Evolutionary conservation across 768 basidiomycete species (phyloP).

Genomic region (Suillus plorans): DNA sequence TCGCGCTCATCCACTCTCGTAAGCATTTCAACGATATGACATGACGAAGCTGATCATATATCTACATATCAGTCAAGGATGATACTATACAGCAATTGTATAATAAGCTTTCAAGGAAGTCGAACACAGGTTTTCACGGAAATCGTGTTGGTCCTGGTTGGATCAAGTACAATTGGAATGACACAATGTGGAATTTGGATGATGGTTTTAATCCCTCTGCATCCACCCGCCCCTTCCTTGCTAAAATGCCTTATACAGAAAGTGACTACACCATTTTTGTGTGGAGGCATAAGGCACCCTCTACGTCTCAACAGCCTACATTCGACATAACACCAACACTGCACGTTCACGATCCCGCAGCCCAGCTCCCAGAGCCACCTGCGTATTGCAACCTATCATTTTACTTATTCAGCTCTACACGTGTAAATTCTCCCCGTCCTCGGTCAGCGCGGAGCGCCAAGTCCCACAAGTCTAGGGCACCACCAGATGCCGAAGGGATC

Average conservation of each 20-base stretch:
- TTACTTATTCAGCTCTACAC: slow-evolving; percentile 52
- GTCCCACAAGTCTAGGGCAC: slow-evolving; percentile 35
- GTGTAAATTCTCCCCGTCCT: slow-evolving; percentile 29
- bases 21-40: slow-evolving; percentile 29
- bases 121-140: slow-evolving; percentile 54
- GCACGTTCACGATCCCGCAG: slow-evolving; percentile 60
- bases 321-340: slow-evolving; percentile 38
- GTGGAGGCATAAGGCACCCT: slow-evolving; percentile 59
- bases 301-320: slow-evolving; percentile 19
- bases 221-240: not conserved
- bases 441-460: slow-evolving; percentile 34
- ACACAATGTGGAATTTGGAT: slow-evolving; percentile 81
- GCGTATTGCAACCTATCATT: slow-evolving; percentile 71
- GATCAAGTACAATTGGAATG: slow-evolving; percentile 85
- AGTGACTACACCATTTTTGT: slow-evolving; percentile 87
- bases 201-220: slow-evolving; percentile 58
- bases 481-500: slow-evolving; percentile 14
- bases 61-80: slow-evolving; percentile 53
- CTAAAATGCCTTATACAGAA: slow-evolving; percentile 42
- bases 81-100: slow-evolving; percentile 64
- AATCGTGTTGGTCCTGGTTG: slow-evolving; percentile 72
- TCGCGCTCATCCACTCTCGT: slow-evolving; percentile 77
- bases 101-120: slow-evolving; percentile 72
- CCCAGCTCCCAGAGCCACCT: slow-evolving; percentile 57
- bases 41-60: slow-evolving; percentile 9